phyloP scores from a whole-genome alignment of 2,329 filamentous ascomycete species.

The Cytospora piceicola region DNA sequence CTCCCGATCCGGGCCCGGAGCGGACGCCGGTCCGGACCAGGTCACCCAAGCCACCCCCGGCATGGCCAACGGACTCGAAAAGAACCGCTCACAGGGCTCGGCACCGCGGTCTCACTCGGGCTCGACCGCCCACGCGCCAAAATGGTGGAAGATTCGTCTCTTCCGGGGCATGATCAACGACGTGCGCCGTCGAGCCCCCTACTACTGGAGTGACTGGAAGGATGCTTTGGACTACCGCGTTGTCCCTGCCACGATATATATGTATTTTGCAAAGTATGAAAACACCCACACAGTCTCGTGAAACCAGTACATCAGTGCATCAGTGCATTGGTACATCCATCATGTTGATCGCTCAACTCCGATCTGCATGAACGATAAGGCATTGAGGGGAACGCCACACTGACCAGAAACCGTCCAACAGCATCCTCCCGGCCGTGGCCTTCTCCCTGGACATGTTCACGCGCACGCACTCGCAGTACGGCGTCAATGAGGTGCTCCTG shows the following conservation, averaged over 20 bases:
- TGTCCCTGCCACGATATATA: slow-evolving; percentile 84
- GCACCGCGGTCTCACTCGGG: slow-evolving; percentile 13
- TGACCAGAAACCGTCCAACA: slow-evolving; percentile 42
- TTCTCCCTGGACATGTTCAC: slow-evolving; percentile 94
- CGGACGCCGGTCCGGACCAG: slow-evolving; percentile 20
- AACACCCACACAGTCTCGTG: neutral
- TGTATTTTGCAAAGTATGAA: slow-evolving; percentile 92
- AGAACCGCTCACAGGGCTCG: slow-evolving; percentile 15
- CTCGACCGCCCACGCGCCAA: slow-evolving; percentile 18
- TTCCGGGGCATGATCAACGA: slow-evolving; percentile 84
- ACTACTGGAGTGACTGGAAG: slow-evolving; percentile 79
- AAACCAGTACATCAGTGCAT: neutral
- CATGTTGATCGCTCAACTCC: neutral
- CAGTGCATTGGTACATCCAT: neutral
- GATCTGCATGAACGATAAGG: neutral
- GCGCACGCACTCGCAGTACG: slow-evolving; percentile 81
- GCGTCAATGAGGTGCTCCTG: slow-evolving; percentile 89
- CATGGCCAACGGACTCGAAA: slow-evolving; percentile 33
- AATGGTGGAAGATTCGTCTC: slow-evolving; percentile 75
- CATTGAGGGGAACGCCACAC: neutral
- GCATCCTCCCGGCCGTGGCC: slow-evolving; percentile 83
- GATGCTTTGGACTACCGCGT: slow-evolving; percentile 93
- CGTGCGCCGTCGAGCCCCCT: slow-evolving; percentile 73
- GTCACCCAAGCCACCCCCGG: slow-evolving; percentile 6
- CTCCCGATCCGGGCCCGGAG: slow-evolving; percentile 26